These are phyloP conservation scores for Phytophthora agathidicida DNA, from an alignment of 352 stramenopile species.

Conservation along the genomic window DNA sequence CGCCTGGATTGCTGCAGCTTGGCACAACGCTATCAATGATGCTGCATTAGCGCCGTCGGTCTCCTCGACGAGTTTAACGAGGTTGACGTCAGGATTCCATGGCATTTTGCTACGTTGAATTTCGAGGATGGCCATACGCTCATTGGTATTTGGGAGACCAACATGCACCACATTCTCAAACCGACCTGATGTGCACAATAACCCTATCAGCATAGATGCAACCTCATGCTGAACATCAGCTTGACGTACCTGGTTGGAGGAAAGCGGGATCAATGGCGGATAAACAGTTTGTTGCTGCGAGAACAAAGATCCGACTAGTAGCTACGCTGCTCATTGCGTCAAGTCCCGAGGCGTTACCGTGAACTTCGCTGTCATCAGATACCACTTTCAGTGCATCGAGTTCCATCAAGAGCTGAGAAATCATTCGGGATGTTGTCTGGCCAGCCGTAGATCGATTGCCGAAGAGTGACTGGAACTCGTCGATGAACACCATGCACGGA, in stretches of 20 bases:
- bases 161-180: slow-evolving; percentile 89
- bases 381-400: slow-evolving; percentile 74
- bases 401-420: slow-evolving; percentile 86
- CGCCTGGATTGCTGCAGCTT: slow-evolving; percentile 69
- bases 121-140: slow-evolving; percentile 69
- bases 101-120: slow-evolving; percentile 75
- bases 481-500: slow-evolving; percentile 89
- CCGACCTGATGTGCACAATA: slow-evolving; percentile 47
- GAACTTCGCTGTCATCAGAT: slow-evolving; percentile 44
- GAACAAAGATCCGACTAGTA: slow-evolving; percentile 71
- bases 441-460: slow-evolving; percentile 76
- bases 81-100: slow-evolving; percentile 60
- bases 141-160: slow-evolving; percentile 54
- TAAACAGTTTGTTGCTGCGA: slow-evolving; percentile 80
- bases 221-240: neutral
- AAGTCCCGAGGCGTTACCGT: slow-evolving; percentile 9
- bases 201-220: neutral
- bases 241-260: slow-evolving; percentile 76
- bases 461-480: slow-evolving; percentile 90
- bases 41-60: slow-evolving; percentile 75
- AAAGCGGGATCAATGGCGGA: slow-evolving; percentile 83
- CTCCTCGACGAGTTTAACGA: slow-evolving; percentile 50
- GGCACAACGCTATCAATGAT: slow-evolving; percentile 76
- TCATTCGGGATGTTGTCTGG: slow-evolving; percentile 83
- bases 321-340: slow-evolving; percentile 9